phyloP scores from a whole-genome alignment of 208 protist genomes.

The Leishmania guyanensis region DNA sequence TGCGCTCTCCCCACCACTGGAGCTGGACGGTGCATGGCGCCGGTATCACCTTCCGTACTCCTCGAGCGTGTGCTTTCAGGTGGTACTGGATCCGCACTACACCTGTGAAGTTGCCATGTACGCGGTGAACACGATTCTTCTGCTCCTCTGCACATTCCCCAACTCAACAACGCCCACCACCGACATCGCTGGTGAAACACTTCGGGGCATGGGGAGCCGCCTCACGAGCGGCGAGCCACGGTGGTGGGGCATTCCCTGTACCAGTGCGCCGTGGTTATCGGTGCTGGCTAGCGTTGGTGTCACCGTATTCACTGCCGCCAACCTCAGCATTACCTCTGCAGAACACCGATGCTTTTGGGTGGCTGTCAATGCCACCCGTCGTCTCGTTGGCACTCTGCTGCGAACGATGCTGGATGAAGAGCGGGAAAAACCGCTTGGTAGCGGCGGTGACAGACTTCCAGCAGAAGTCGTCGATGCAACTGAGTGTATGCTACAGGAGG shows the following conservation, averaged over 20 bases:
- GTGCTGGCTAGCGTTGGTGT: constrained; percentile 33
- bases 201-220: background rate
- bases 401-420: background rate
- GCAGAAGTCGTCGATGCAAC: background rate
- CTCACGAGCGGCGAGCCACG: background rate
- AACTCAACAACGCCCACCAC: background rate
- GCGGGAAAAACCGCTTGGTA: background rate
- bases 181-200: background rate
- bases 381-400: constrained; percentile 7
- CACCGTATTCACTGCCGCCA: constrained; percentile 56
- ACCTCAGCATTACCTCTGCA: constrained; percentile 67
- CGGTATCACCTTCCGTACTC: constrained; percentile 32
- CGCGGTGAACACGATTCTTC: constrained; percentile 35
- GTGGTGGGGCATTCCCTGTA: background rate
- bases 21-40: constrained; percentile 16
- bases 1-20: background rate
- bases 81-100: constrained; percentile 79
- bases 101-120: constrained; percentile 77
- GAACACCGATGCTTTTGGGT: constrained; percentile 78
- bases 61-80: constrained; percentile 35
- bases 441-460: background rate
- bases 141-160: constrained; percentile 23
- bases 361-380: constrained; percentile 35
- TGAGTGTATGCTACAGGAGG: background rate
- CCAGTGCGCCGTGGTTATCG: constrained; percentile 1